A percentile compares a stretch with the other conserved stretches of the same genome.
Conservation (phyloP, 1,139 yeast genomes). For the Pichia sp. region DNA sequence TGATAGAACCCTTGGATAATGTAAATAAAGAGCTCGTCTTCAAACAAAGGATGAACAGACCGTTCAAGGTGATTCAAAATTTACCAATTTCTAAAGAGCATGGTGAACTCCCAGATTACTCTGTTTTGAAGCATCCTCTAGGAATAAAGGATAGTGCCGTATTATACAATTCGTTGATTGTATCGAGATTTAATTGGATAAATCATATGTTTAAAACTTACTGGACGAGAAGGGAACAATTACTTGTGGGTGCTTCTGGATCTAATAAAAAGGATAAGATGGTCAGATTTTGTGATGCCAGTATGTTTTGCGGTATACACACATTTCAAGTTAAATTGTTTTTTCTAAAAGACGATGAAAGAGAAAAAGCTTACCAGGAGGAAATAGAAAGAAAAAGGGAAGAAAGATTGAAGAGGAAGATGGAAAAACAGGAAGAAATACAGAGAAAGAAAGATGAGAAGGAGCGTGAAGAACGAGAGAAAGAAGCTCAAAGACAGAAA, state of each 20-base stretch:
- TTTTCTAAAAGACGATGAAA: slow-evolving; percentile 68
- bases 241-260: slow-evolving; percentile 28
- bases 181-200: slow-evolving; percentile 69
- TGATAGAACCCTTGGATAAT: slow-evolving; percentile 37
- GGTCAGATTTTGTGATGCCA: slow-evolving; percentile 80
- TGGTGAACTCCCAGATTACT: slow-evolving; percentile 44
- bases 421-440: slow-evolving; percentile 13
- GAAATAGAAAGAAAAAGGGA: slow-evolving; percentile 30
- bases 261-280: slow-evolving; percentile 55
- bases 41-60: slow-evolving; percentile 38
- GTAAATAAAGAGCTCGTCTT: slow-evolving; percentile 40
- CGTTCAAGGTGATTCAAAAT: slow-evolving; percentile 58
- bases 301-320: slow-evolving; percentile 76
- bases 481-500: slow-evolving; percentile 1
- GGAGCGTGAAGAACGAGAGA: slow-evolving; percentile 7
- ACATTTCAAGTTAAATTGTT: slow-evolving; percentile 67
- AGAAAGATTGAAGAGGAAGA: slow-evolving; percentile 18
- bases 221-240: slow-evolving; percentile 66
- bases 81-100: slow-evolving; percentile 60
- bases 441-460: slow-evolving; percentile 6
- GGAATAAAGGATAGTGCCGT: slow-evolving; percentile 69
- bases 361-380: slow-evolving; percentile 29
- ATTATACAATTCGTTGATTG: slow-evolving; percentile 60
- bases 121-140: slow-evolving; percentile 54
- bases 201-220: slow-evolving; percentile 59